Evolutionary conservation across 257 asterid genomes (phyloP).

Genomic region (Scutellaria baicalensis): DNA sequence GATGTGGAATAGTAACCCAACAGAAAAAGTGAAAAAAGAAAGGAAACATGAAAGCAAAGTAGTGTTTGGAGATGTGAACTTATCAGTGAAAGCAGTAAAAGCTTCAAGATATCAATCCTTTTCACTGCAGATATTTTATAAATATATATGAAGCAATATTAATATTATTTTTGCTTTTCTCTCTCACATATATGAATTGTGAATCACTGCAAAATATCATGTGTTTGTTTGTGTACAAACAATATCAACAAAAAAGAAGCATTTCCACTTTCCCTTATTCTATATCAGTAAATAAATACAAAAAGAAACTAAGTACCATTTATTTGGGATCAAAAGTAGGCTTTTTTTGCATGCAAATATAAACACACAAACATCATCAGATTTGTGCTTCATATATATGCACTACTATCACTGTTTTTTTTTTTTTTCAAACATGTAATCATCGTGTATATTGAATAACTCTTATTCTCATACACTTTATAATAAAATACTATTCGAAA

Average conservation of each 20-base stretch:
- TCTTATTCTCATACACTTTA: no score
- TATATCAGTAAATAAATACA: neutral
- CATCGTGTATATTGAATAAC: no score
- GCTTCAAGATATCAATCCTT: slow-evolving; percentile 36
- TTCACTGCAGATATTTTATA: slow-evolving; percentile 21
- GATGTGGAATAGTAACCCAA: neutral
- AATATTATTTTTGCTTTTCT: neutral
- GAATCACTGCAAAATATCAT: neutral
- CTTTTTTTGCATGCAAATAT: neutral
- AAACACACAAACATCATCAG: neutral
- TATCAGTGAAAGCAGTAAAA: slow-evolving; percentile 21
- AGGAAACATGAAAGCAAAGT: neutral
- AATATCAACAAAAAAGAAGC: neutral
- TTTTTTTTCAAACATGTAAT: no score
- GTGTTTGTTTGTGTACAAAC: neutral
- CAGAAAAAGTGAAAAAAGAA: neutral
- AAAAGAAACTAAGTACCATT: neutral
- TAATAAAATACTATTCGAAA: no score
- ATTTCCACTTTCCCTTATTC: neutral
- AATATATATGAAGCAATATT: no score
- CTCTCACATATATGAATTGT: no score
- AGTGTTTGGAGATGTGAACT: slow-evolving; percentile 23
- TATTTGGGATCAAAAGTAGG: neutral
- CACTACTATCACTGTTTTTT: neutral
- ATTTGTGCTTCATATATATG: neutral